phyloP scores from a whole-genome alignment of 108 stramenopile species.

The Pseudonitzschia multistriata region DNA sequence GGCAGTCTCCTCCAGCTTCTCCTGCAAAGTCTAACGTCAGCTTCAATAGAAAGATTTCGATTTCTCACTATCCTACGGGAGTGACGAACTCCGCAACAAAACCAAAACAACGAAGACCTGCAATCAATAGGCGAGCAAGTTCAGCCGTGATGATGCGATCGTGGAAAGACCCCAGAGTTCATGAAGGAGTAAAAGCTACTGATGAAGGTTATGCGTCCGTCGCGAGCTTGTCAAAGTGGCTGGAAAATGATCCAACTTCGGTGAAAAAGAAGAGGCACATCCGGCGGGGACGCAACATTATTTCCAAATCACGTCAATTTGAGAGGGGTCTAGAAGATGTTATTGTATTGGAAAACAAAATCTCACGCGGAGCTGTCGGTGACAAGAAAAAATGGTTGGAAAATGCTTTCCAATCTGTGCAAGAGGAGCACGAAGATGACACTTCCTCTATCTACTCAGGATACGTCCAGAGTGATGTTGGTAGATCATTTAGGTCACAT shows the following conservation, averaged over 20 bases:
- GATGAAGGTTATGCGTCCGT: conserved; percentile 75
- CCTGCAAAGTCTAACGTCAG: background rate
- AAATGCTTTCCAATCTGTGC: conserved; percentile 25
- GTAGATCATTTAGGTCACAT: background rate
- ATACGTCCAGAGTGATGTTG: conserved; percentile 36
- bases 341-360: conserved; percentile 40
- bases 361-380: conserved; percentile 31
- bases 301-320: conserved; percentile 66
- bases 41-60: too few relatives aligned
- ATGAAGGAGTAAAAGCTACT: conserved; percentile 67
- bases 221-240: conserved; percentile 71
- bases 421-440: conserved; percentile 15
- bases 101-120: background rate
- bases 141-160: background rate
- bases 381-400: conserved; percentile 37
- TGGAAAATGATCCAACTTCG: conserved; percentile 70
- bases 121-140: background rate
- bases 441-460: conserved; percentile 4
- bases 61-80: too few relatives aligned
- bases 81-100: background rate
- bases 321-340: conserved; percentile 54
- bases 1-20: conserved; percentile 3
- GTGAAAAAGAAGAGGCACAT: conserved; percentile 59
- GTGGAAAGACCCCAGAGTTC: background rate
- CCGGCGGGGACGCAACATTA: conserved; percentile 67